These are phyloP conservation scores for Neonectria neomacrospora DNA, from an alignment of 2,329 filamentous ascomycete species.

Conservation along the genomic window DNA sequence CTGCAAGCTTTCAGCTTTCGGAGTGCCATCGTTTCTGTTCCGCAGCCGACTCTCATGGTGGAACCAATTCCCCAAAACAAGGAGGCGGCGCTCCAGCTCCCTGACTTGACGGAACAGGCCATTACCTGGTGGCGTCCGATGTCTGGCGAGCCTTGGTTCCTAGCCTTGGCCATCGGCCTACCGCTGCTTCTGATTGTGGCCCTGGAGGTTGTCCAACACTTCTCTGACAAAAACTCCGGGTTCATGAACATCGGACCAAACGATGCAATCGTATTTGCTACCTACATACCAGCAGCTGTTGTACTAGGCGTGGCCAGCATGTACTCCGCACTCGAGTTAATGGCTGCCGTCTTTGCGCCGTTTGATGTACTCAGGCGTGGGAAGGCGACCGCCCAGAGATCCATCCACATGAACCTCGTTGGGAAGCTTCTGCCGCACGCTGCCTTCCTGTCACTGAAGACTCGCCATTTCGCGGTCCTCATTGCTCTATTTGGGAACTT, in stretches of 20 bases:
- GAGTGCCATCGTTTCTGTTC: constrained; percentile 16
- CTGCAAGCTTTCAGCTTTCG: constrained; percentile 26
- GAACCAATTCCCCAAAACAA: constrained; percentile 26
- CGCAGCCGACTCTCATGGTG: constrained; percentile 22
- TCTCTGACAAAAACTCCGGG: constrained; percentile 42
- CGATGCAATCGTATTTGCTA: constrained; percentile 41
- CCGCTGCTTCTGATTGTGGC: constrained; percentile 36
- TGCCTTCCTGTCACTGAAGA: constrained; percentile 32
- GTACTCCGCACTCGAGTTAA: constrained; percentile 37
- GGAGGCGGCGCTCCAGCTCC: constrained; percentile 11
- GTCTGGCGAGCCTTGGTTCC: constrained; percentile 37
- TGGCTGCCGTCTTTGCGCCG: constrained; percentile 39
- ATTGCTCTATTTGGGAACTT: constrained; percentile 37
- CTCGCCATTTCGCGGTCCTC: constrained; percentile 38
- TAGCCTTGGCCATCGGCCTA: constrained; percentile 39
- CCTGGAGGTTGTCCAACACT: constrained; percentile 39
- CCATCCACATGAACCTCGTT: constrained; percentile 35
- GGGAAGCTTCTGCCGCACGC: constrained; percentile 39
- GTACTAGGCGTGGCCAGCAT: constrained; percentile 35
- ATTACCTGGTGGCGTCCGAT: constrained; percentile 39
- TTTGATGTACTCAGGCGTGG: constrained; percentile 37
- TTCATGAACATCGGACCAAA: constrained; percentile 33
- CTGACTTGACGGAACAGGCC: constrained; percentile 9
- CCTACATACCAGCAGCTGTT: constrained; percentile 43
- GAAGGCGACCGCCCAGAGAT: constrained; percentile 29